A percentile compares a stretch with the other conserved stretches of the same genome.
Conservation (phyloP, 179 eudicot genomes). For the Pouteria campechiana region DNA sequence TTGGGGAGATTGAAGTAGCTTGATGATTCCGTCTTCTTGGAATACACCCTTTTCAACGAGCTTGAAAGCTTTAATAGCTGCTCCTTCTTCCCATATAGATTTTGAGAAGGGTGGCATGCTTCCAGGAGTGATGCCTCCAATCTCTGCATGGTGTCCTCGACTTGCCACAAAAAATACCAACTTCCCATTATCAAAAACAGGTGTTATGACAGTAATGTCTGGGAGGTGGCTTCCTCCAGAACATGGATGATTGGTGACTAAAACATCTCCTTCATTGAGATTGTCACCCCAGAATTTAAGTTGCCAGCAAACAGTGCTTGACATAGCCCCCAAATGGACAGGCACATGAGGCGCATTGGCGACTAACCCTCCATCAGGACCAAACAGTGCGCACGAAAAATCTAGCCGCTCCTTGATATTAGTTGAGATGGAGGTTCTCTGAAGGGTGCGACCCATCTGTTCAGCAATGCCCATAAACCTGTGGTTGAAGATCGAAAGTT, state of each 20-base stretch:
- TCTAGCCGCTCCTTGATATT: slow-evolving; percentile 91
- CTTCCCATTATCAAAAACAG: slow-evolving; percentile 63
- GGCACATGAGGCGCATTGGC: slow-evolving; percentile 99
- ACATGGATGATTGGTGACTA: slow-evolving; percentile 92
- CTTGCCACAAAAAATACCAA: slow-evolving; percentile 94
- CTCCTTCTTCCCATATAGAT: slow-evolving; percentile 96
- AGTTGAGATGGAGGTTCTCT: slow-evolving; percentile 94
- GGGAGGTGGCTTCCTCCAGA: slow-evolving; percentile 98
- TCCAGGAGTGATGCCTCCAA: slow-evolving; percentile 98
- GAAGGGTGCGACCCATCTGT: slow-evolving; percentile 96
- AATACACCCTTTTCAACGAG: slow-evolving; percentile 87
- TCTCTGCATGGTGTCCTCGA: slow-evolving; percentile 97
- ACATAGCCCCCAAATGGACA: slow-evolving; percentile 97
- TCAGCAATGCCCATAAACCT: slow-evolving; percentile 99
- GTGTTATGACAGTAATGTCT: slow-evolving; percentile 89
- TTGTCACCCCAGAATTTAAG: slow-evolving; percentile 73
- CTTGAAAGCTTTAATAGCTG: slow-evolving; percentile 95
- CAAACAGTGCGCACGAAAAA: slow-evolving; percentile 95
- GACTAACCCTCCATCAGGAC: slow-evolving; percentile 90
- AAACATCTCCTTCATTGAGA: slow-evolving; percentile 81
- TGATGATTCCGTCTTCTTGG: slow-evolving; percentile 82
- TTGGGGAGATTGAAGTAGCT: slow-evolving; percentile 56
- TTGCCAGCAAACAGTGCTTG: slow-evolving; percentile 88
- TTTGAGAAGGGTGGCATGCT: slow-evolving; percentile 99
- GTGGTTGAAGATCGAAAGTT: slow-evolving; percentile 86